Evolutionary conservation across 2,329 filamentous ascomycete species (phyloP), one percentile per base, ranked within the genome.

Genomic region (Arthrobotrys sphaeroides): DNA sequence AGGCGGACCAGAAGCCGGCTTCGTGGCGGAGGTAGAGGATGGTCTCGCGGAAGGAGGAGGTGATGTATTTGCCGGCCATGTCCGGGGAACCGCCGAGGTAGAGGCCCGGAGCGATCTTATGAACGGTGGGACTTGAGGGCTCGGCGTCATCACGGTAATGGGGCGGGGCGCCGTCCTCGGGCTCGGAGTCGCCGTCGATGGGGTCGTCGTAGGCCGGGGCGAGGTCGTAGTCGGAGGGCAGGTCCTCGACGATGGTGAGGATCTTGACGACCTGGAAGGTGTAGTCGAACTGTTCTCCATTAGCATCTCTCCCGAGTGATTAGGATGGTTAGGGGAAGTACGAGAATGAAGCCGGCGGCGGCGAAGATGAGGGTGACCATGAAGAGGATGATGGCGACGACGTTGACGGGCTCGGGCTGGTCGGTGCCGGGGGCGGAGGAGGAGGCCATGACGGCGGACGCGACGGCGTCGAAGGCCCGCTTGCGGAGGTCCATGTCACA

Each of bases 1-100:
- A 90, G 80, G 87, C 85, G 70, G 90, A 87, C 73, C 84, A 84
- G 83, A 86, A 87, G 77, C 93, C 92, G 74, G 86, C 89, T 78
- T 88, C 84, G 51, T 87, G 84, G 77, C 85, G 85, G 47, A 97
- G 85, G 75, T 90, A 89, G 60, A 82, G 83, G 74, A 90, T 82
- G 1, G 89, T 87, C 7, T 83, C 84, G 73, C 86, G 85, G 80
- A 91, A 86, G 77, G 84, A 87, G 64, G 85, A 84, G 36, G 90
- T 91, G 80, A 91, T 86, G 65, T 88, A 88, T 55, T 76, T 76
- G 28, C 43, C 65, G 38, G 43, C 12, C 1, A 55, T 28, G 81
- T 86, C 85, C 78, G 85, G 83, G 76, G 84, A 83, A 77, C 86
- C 82, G 68, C 73, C 73, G 16, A 86, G 77, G 51, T 83, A 82